phyloP scores from a whole-genome alignment of 345 rosid species.

The Hibiscus tridactylites region DNA sequence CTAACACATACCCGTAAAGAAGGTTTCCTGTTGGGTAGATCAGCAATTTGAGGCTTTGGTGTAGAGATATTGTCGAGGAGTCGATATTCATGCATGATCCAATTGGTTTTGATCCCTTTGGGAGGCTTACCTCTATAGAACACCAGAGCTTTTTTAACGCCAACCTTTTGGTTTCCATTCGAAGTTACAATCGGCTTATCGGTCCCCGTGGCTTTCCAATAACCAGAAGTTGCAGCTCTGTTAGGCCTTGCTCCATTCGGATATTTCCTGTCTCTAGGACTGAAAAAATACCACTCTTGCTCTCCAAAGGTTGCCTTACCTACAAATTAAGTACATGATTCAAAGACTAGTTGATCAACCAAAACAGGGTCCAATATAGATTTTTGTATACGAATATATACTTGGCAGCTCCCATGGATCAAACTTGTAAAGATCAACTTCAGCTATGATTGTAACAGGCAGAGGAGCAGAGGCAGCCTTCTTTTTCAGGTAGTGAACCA shows the following conservation, averaged over 20 bases:
- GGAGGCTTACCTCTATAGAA: slow-evolving; percentile 71
- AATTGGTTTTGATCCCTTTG: slow-evolving; percentile 57
- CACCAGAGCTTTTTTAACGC: slow-evolving; percentile 64
- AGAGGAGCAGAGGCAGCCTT: slow-evolving; percentile 56
- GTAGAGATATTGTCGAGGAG: slow-evolving; percentile 25
- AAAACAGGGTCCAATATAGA: background rate
- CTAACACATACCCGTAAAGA: slow-evolving; percentile 44
- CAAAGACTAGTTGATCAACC: background rate
- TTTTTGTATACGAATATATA: background rate
- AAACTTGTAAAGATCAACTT: slow-evolving; percentile 65
- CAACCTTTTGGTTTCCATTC: slow-evolving; percentile 47
- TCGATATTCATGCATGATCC: slow-evolving; percentile 78
- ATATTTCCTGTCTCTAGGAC: slow-evolving; percentile 61
- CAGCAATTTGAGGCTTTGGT: slow-evolving; percentile 29
- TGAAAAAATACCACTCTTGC: slow-evolving; percentile 71
- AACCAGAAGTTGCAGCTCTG: slow-evolving; percentile 67
- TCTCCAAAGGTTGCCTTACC: slow-evolving; percentile 72
- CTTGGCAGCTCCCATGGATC: slow-evolving; percentile 80
- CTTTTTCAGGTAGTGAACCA: slow-evolving; percentile 60
- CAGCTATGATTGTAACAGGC: slow-evolving; percentile 63
- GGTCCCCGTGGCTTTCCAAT: slow-evolving; percentile 71
- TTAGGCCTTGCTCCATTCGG: slow-evolving; percentile 70
- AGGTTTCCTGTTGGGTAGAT: slow-evolving; percentile 30
- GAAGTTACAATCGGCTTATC: slow-evolving; percentile 60
- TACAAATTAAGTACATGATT: slow-evolving; percentile 10